A percentile compares a stretch with the other conserved stretches of the same genome.
Conservation (phyloP, 805 yeast species). For the Yarrowia yakushimensis region DNA sequence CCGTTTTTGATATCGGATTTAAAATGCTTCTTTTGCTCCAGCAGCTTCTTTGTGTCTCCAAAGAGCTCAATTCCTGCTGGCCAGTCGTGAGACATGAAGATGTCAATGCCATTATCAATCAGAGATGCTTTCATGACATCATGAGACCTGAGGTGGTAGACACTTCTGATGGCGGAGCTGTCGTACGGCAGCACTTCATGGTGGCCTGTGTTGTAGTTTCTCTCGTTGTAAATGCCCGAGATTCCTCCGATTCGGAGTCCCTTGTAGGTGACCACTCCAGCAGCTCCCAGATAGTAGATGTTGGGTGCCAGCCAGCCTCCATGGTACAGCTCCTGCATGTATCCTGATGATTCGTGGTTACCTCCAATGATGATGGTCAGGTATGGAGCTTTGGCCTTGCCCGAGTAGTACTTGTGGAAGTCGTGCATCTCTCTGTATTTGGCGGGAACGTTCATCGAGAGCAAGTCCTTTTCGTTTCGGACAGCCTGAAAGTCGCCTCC, state of each 20-base stretch:
- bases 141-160: conserved; percentile 69
- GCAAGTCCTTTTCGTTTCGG: conserved; percentile 58
- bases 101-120: conserved; percentile 43
- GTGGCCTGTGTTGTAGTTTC: conserved; percentile 46
- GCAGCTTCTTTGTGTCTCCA: conserved; percentile 54
- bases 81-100: conserved; percentile 89
- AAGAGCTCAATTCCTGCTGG: conserved; percentile 69
- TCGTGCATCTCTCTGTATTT: conserved; percentile 78
- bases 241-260: conserved; percentile 78
- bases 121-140: conserved; percentile 53
- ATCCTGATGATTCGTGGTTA: conserved; percentile 87
- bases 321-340: conserved; percentile 62
- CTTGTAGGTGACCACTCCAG: conserved; percentile 67
- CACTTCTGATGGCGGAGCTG: conserved; percentile 48
- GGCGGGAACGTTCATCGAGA: conserved; percentile 70
- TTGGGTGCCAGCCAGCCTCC: conserved; percentile 96
- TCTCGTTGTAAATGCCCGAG: conserved; percentile 73
- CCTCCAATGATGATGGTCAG: conserved; percentile 88
- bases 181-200: conserved; percentile 51
- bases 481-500: conserved; percentile 92
- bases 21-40: conserved; percentile 65
- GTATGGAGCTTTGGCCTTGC: conserved; percentile 61
- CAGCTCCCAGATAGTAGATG: conserved; percentile 78
- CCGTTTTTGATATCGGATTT: conserved; percentile 56
- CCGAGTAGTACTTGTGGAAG: conserved; percentile 67